These are phyloP conservation scores for Rhodotorula sp. DNA, from an alignment of 1,284 basidiomycete genomes.

Conservation along the genomic window DNA sequence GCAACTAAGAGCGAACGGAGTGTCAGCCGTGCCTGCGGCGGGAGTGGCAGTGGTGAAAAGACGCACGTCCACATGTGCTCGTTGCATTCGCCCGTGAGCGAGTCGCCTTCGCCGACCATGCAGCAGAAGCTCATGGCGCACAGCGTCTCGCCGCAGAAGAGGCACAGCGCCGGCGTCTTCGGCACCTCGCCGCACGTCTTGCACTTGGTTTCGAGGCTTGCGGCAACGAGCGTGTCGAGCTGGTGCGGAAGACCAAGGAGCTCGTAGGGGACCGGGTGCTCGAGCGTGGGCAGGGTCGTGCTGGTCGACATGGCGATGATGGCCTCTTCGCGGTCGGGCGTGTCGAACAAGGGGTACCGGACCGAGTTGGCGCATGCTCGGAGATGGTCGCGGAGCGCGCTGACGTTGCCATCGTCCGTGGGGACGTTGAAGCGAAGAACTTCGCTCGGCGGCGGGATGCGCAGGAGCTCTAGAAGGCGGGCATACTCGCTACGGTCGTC, in stretches of 20 bases:
- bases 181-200: slow-evolving; percentile 76
- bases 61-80: slow-evolving; percentile 89
- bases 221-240: slow-evolving; percentile 79
- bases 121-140: slow-evolving; percentile 96
- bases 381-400: slow-evolving; percentile 24
- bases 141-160: slow-evolving; percentile 83
- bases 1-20: slow-evolving; percentile 61
- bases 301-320: background rate
- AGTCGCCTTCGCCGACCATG: slow-evolving; percentile 65
- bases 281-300: slow-evolving; percentile 48
- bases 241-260: slow-evolving; percentile 77
- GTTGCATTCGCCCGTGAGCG: slow-evolving; percentile 80
- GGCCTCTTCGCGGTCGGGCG: background rate
- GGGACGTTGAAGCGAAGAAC: slow-evolving; percentile 51
- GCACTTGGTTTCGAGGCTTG: slow-evolving; percentile 69
- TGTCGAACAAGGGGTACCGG: background rate
- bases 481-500: slow-evolving; percentile 63
- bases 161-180: slow-evolving; percentile 82
- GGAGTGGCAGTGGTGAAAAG: background rate
- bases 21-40: slow-evolving; percentile 8
- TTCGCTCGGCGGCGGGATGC: slow-evolving; percentile 73
- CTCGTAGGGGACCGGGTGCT: slow-evolving; percentile 83
- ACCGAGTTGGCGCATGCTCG: slow-evolving; percentile 6
- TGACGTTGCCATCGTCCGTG: background rate
- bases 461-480: slow-evolving; percentile 72